phyloP scores from a whole-genome alignment of 1,139 yeast species.

The Yamadazyma songkhlaensis region DNA sequence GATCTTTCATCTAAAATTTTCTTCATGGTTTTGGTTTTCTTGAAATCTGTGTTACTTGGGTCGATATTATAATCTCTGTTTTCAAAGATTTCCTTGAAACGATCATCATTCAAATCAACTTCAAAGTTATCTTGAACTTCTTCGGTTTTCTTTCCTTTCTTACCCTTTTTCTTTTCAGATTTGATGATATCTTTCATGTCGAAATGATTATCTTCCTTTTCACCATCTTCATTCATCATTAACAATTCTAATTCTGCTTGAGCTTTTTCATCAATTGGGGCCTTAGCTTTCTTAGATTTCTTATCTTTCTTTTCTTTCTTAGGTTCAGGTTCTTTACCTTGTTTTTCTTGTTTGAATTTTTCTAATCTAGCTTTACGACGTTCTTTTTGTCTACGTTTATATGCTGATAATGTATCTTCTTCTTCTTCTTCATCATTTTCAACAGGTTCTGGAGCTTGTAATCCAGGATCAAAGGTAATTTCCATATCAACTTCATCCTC shows the following conservation, averaged over 20 bases:
- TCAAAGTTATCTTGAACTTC: slow-evolving; percentile 62
- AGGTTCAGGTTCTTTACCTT: slow-evolving; percentile 15
- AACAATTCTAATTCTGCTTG: slow-evolving; percentile 74
- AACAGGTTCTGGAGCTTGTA: slow-evolving; percentile 42
- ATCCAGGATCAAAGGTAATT: slow-evolving; percentile 90
- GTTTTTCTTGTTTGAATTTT: slow-evolving; percentile 57
- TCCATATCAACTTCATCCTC: slow-evolving; percentile 88
- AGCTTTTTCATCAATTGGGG: slow-evolving; percentile 38
- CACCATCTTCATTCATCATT: slow-evolving; percentile 63
- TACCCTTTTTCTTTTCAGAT: slow-evolving; percentile 63
- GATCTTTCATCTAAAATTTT: slow-evolving; percentile 73
- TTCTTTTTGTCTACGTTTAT: slow-evolving; percentile 88
- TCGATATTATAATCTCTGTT: slow-evolving; percentile 90
- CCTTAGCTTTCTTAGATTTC: slow-evolving; percentile 15
- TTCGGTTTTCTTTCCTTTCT: slow-evolving; percentile 40
- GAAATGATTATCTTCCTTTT: slow-evolving; percentile 57
- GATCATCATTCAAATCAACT: slow-evolving; percentile 71
- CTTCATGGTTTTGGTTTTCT: slow-evolving; percentile 84
- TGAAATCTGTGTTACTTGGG: slow-evolving; percentile 84
- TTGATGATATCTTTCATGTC: slow-evolving; percentile 75
- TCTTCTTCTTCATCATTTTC: slow-evolving; percentile 45
- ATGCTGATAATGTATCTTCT: slow-evolving; percentile 77
- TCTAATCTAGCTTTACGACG: slow-evolving; percentile 81
- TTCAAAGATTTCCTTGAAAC: slow-evolving; percentile 86
- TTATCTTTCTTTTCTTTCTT: slow-evolving; percentile 13